These are phyloP conservation scores for Aspergillus hiratsukae DNA, from an alignment of 2,329 filamentous ascomycete species.

Conservation along the genomic window DNA sequence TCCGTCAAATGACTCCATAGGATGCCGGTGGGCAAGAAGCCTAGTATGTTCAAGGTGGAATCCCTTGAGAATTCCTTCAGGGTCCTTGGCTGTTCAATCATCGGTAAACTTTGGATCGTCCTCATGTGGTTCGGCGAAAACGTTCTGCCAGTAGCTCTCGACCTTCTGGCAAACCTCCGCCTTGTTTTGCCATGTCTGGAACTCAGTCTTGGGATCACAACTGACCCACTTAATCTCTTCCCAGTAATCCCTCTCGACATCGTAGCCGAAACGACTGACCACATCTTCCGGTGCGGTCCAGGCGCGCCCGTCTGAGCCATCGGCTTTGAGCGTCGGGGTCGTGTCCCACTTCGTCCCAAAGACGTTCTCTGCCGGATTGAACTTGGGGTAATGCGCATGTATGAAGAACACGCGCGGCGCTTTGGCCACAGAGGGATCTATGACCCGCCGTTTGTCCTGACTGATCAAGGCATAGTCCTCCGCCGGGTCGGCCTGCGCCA, in stretches of 20 bases:
- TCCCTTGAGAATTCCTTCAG: background rate
- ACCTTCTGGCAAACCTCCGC: slow-evolving; percentile 27
- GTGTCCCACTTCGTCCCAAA: slow-evolving; percentile 38
- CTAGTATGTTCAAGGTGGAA: background rate
- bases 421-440: slow-evolving; percentile 27
- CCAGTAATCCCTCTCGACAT: slow-evolving; percentile 38
- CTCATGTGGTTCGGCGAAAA: slow-evolving; percentile 31
- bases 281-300: slow-evolving; percentile 34
- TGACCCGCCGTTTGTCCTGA: slow-evolving; percentile 30
- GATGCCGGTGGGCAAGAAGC: background rate
- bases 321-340: slow-evolving; percentile 31
- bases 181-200: slow-evolving; percentile 33
- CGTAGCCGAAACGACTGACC: slow-evolving; percentile 35
- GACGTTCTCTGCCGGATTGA: slow-evolving; percentile 37
- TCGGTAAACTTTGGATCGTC: slow-evolving; percentile 29
- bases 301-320: slow-evolving; percentile 33
- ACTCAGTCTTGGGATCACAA: slow-evolving; percentile 32
- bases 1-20: background rate
- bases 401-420: slow-evolving; percentile 36
- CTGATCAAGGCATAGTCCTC: slow-evolving; percentile 33
- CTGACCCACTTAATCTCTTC: slow-evolving; percentile 39
- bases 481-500: slow-evolving; percentile 36
- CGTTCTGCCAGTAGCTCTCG: slow-evolving; percentile 31
- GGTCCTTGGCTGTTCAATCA: slow-evolving; percentile 9
- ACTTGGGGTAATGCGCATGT: slow-evolving; percentile 41